phyloP scores from a whole-genome alignment of 257 asterid genomes.

The Primulina tabacum region DNA sequence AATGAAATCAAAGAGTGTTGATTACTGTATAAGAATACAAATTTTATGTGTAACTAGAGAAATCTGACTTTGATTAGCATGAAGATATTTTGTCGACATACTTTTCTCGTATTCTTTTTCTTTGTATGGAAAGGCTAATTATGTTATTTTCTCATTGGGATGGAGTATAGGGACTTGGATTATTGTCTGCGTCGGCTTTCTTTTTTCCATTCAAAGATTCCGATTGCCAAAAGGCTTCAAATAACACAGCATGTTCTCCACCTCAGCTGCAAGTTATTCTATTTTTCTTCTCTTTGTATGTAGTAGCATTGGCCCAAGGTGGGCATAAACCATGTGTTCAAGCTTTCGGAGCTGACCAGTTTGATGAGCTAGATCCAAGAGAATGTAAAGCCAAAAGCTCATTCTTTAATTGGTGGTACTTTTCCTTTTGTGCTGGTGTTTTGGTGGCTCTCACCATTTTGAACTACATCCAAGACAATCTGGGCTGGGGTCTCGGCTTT shows the following conservation, averaged over 20 bases:
- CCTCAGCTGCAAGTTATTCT: constrained; percentile 38
- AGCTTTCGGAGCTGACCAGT: constrained; percentile 78
- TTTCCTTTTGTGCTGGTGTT: constrained; percentile 41
- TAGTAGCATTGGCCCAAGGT: constrained; percentile 60
- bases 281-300: constrained; percentile 57
- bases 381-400: constrained; percentile 69
- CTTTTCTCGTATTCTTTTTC: constrained; percentile 3
- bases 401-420: constrained; percentile 77
- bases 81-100: constrained; percentile 2
- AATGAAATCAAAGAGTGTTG: too few species aligned
- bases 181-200: constrained; percentile 45
- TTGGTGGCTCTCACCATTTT: constrained; percentile 36
- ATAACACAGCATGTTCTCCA: constrained; percentile 37
- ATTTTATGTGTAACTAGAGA: neutral
- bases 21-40: too few species aligned
- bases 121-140: constrained; percentile 14
- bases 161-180: constrained; percentile 41
- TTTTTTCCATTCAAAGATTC: constrained; percentile 30
- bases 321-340: constrained; percentile 77
- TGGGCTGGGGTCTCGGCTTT: constrained; percentile 75
- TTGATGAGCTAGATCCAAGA: constrained; percentile 48
- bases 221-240: constrained; percentile 31
- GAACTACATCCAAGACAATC: constrained; percentile 64
- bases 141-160: constrained; percentile 7
- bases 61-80: neutral